These are phyloP conservation scores for Litchi chinensis DNA, from an alignment of 345 rosid species.

Conservation along the genomic window DNA sequence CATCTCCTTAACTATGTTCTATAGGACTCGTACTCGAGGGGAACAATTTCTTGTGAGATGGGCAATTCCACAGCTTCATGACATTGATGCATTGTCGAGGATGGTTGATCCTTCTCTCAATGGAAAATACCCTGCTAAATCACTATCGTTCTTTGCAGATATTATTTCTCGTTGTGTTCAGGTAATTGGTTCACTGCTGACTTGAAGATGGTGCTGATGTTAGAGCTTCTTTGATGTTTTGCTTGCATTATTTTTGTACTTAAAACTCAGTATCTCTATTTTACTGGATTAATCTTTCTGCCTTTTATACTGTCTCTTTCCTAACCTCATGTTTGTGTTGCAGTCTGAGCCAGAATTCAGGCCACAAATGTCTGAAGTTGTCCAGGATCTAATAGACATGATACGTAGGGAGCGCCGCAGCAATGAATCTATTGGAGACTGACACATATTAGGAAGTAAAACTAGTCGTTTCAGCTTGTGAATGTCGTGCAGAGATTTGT, in stretches of 20 bases:
- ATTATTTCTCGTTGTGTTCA: slow-evolving; percentile 91
- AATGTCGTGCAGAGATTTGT: slow-evolving; percentile 20
- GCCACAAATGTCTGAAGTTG: slow-evolving; percentile 92
- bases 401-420: slow-evolving; percentile 69
- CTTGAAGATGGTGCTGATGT: background rate
- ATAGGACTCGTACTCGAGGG: slow-evolving; percentile 68
- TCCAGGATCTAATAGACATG: slow-evolving; percentile 87
- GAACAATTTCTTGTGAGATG: slow-evolving; percentile 96
- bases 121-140: slow-evolving; percentile 82
- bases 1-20: slow-evolving; percentile 15
- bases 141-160: slow-evolving; percentile 89
- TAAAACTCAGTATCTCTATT: background rate
- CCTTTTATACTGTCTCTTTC: background rate
- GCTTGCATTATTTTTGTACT: background rate
- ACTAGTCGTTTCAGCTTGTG: slow-evolving; percentile 18
- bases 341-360: slow-evolving; percentile 87
- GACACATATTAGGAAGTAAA: slow-evolving; percentile 17
- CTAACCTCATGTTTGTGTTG: slow-evolving; percentile 17
- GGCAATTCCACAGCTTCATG: slow-evolving; percentile 96
- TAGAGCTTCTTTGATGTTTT: background rate
- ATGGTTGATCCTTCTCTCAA: slow-evolving; percentile 95
- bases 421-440: slow-evolving; percentile 55
- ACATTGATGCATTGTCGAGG: slow-evolving; percentile 83
- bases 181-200: slow-evolving; percentile 44
- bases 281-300: background rate